A percentile compares a stretch with the other conserved stretches of the same genome.
phyloP scores from a whole-genome alignment of 1,284 basidiomycete genomes.

The Trichosporon coremiiforme region DNA sequence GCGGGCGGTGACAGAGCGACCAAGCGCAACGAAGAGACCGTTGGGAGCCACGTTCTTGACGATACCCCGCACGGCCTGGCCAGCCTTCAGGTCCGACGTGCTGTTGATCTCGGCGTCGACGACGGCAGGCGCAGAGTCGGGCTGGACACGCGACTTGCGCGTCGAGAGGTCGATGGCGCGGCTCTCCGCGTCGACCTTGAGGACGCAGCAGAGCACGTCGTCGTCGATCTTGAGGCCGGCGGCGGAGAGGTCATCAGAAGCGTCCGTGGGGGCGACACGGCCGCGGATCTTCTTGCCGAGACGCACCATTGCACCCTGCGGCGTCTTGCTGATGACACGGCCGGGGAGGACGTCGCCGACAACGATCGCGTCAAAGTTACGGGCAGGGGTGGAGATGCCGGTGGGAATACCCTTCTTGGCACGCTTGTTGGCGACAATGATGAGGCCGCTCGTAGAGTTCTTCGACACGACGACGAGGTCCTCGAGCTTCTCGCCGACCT shows the following conservation, averaged over 20 bases:
- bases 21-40: slow-evolving; percentile 88
- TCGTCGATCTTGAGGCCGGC: slow-evolving; percentile 65
- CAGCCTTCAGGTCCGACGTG: slow-evolving; percentile 70
- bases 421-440: slow-evolving; percentile 73
- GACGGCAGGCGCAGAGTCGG: slow-evolving; percentile 44
- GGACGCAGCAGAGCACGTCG: slow-evolving; percentile 68
- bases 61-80: slow-evolving; percentile 78
- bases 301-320: slow-evolving; percentile 72
- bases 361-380: slow-evolving; percentile 68
- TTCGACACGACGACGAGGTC: slow-evolving; percentile 87
- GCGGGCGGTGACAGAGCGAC: slow-evolving; percentile 78
- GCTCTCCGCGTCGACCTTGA: slow-evolving; percentile 67
- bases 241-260: slow-evolving; percentile 69
- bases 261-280: slow-evolving; percentile 75
- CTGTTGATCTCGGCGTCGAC: slow-evolving; percentile 71
- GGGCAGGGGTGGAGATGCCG: slow-evolving; percentile 58
- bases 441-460: slow-evolving; percentile 80
- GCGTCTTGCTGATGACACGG: slow-evolving; percentile 69
- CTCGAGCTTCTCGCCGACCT: slow-evolving; percentile 71
- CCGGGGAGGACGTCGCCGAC: slow-evolving; percentile 75
- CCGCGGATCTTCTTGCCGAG: slow-evolving; percentile 71
- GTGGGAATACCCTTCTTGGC: slow-evolving; percentile 42
- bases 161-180: slow-evolving; percentile 76
- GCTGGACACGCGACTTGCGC: slow-evolving; percentile 67
- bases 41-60: slow-evolving; percentile 78